phyloP scores from a whole-genome alignment of 495 filamentous ascomycete species.

The Aspergillus affinis region DNA sequence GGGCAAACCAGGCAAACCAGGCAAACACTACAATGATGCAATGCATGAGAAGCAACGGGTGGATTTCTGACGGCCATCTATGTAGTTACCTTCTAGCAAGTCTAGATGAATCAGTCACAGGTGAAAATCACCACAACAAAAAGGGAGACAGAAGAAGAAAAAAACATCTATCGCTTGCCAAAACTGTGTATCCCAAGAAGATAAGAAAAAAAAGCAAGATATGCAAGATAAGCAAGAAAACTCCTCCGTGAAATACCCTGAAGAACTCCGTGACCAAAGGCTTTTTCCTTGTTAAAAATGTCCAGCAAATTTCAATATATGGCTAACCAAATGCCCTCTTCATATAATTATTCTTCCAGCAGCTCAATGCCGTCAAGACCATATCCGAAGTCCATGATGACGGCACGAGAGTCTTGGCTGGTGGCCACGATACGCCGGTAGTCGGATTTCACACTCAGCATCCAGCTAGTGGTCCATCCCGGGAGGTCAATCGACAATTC shows the following conservation, averaged over 20 bases:
- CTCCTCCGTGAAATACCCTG: no score
- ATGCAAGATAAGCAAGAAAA: no score
- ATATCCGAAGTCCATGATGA: constrained; percentile 79
- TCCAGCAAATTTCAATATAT: constrained; percentile 7
- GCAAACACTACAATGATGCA: background rate
- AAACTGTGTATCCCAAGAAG: background rate
- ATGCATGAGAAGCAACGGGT: background rate
- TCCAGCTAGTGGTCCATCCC: constrained; percentile 94
- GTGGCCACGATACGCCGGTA: constrained; percentile 91
- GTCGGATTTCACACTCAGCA: constrained; percentile 90
- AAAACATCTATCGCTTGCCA: background rate
- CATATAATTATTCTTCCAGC: constrained; percentile 32
- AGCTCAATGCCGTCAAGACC: constrained; percentile 49
- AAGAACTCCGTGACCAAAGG: constrained; percentile 4
- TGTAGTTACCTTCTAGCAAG: no score
- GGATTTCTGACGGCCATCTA: no score
- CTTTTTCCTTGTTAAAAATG: constrained; percentile 7
- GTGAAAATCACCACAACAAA: background rate
- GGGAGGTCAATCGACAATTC: constrained; percentile 72
- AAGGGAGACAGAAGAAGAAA: background rate
- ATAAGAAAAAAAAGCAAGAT: background rate
- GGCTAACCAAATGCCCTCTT: constrained; percentile 6
- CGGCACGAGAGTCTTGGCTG: constrained; percentile 84
- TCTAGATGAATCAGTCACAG: background rate
- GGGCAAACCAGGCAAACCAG: background rate